phyloP scores from a whole-genome alignment of 139 green algal genomes.

The Yamagishiella unicocca region DNA sequence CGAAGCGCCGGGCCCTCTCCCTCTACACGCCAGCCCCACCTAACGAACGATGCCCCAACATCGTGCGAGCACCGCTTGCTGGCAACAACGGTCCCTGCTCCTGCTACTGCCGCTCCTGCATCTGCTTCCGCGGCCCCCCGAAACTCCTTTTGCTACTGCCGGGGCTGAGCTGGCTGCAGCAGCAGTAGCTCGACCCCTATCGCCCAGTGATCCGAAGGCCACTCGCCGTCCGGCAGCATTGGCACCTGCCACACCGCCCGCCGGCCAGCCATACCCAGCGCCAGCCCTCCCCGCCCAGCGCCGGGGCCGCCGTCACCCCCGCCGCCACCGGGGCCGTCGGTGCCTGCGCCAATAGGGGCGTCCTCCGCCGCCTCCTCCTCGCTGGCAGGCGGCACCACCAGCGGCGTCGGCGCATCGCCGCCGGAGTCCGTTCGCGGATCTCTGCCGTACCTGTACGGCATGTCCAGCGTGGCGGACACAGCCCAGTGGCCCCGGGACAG shows the following conservation, averaged over 20 bases:
- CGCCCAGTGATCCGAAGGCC: constrained; percentile 23
- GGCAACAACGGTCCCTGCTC: not conserved
- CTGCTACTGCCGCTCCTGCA: not conserved
- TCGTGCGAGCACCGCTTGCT: too few relatives aligned
- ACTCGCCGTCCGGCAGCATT: not conserved
- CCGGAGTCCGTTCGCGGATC: constrained; percentile 10
- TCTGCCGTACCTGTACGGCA: constrained; percentile 39
- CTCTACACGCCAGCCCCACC: too few relatives aligned
- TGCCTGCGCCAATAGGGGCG: too few relatives aligned
- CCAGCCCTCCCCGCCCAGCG: not conserved
- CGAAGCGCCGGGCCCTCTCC: too few relatives aligned
- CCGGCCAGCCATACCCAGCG: not conserved
- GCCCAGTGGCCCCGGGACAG: constrained; percentile 24
- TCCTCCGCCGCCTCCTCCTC: not conserved
- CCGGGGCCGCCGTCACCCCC: not conserved
- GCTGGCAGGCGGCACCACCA: not conserved
- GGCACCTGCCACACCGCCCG: not conserved
- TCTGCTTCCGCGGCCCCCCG: not conserved
- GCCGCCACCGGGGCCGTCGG: not conserved
- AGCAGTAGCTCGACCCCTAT: constrained; percentile 15
- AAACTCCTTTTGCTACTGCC: not conserved
- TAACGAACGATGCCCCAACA: too few relatives aligned
- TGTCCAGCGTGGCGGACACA: not conserved
- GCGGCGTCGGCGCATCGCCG: not conserved
- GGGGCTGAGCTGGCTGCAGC: not conserved